phyloP scores from a whole-genome alignment of 805 yeast species.

The Starmerella asiatica region DNA sequence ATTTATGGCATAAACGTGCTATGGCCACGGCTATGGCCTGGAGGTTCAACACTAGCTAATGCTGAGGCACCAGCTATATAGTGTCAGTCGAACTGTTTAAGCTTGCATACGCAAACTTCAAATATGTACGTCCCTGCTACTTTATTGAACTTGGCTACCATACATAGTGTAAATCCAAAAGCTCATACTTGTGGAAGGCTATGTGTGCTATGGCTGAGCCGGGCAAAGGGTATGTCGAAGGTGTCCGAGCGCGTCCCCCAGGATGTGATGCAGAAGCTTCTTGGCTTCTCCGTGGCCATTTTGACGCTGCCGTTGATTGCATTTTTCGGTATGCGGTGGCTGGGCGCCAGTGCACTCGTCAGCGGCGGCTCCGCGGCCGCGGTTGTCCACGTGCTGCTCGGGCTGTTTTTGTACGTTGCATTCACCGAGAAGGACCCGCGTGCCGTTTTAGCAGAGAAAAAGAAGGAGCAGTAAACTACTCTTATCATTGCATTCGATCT shows the following conservation, averaged over 20 bases:
- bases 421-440: slow-evolving; percentile 41
- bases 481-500: too few species aligned
- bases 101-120: too few species aligned
- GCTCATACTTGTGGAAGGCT: too few species aligned
- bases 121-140: too few species aligned
- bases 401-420: slow-evolving; percentile 57
- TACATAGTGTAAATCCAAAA: too few species aligned
- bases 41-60: too few species aligned
- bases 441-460: slow-evolving; percentile 1
- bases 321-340: slow-evolving; percentile 34
- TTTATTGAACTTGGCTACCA: too few species aligned
- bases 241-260: slow-evolving; percentile 16
- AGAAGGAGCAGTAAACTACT: slow-evolving; percentile 13
- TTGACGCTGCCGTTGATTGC: slow-evolving; percentile 45
- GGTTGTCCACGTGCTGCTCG: slow-evolving; percentile 54
- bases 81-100: too few species aligned
- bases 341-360: slow-evolving; percentile 31
- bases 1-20: too few species aligned
- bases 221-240: neutral
- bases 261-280: slow-evolving; percentile 35
- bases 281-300: slow-evolving; percentile 60
- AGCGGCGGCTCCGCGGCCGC: slow-evolving; percentile 66
- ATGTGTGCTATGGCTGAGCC: too few species aligned
- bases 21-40: too few species aligned
- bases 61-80: too few species aligned